Conservation (phyloP, 768 basidiomycete species). For the Auricularia heimuer region DNA sequence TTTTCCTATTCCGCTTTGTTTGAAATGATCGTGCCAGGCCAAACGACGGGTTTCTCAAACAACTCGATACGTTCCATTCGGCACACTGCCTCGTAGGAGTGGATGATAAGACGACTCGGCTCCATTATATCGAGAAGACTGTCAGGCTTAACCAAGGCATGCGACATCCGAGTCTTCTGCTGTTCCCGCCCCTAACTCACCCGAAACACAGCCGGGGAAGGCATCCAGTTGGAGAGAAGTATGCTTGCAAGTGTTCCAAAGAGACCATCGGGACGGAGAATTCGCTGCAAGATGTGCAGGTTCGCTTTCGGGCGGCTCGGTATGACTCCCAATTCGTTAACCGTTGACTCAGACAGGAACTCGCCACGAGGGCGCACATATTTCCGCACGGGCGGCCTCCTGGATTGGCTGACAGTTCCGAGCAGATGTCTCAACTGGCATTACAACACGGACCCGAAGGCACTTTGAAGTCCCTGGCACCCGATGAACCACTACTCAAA, state of each 20-base stretch:
- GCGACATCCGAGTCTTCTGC: constrained; percentile 49
- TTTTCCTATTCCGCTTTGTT: constrained; percentile 1
- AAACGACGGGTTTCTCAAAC: constrained; percentile 72
- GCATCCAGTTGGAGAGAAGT: constrained; percentile 47
- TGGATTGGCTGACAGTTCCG: too few relatives aligned
- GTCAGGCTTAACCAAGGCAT: constrained; percentile 35
- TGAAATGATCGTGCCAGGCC: constrained; percentile 40
- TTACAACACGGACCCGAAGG: too few relatives aligned
- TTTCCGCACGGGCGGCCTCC: constrained; percentile 59
- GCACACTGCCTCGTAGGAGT: constrained; percentile 58
- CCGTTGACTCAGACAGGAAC: constrained; percentile 48
- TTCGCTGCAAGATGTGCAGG: constrained; percentile 92
- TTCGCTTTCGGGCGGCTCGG: constrained; percentile 18
- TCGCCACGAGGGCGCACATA: constrained; percentile 90
- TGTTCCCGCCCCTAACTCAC: constrained; percentile 64
- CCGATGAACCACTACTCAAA: constrained; percentile 37
- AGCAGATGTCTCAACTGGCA: too few relatives aligned
- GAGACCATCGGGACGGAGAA: constrained; percentile 55
- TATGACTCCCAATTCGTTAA: not conserved
- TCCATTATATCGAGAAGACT: constrained; percentile 76
- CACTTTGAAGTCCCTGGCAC: constrained; percentile 14
- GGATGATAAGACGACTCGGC: constrained; percentile 23
- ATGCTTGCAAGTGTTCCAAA: constrained; percentile 72
- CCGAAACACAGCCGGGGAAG: constrained; percentile 68
- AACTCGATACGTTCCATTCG: constrained; percentile 71